These are phyloP conservation scores for Wickerhamiella siamensis DNA, from an alignment of 805 yeast species.

Conservation along the genomic window DNA sequence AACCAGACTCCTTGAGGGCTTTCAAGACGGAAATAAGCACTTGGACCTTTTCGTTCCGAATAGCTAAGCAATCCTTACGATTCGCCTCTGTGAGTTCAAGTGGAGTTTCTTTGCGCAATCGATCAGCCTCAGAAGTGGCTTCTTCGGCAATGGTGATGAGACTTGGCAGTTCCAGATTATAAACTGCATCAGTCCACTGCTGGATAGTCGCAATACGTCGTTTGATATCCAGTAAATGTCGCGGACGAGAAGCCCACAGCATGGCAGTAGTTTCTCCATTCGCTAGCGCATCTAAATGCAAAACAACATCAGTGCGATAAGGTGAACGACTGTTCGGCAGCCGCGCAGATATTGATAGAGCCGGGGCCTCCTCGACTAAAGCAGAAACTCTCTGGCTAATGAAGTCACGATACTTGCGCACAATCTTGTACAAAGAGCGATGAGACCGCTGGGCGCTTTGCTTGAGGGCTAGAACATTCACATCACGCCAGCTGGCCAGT, in stretches of 20 bases:
- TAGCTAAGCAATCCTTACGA: conserved; percentile 52
- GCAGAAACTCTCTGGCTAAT: conserved; percentile 37
- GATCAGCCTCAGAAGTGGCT: conserved; percentile 41
- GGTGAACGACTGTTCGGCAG: neutral
- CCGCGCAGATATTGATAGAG: conserved; percentile 24
- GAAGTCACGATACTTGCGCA: conserved; percentile 62
- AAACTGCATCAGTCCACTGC: conserved; percentile 29
- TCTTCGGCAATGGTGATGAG: conserved; percentile 42
- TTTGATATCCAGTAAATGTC: conserved; percentile 37
- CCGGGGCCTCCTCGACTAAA: conserved; percentile 38
- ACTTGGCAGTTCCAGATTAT: conserved; percentile 30
- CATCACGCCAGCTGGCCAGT: conserved; percentile 95
- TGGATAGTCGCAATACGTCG: conserved; percentile 44
- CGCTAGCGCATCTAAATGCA: conserved; percentile 1
- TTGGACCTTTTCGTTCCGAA: conserved; percentile 70
- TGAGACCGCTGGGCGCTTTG: conserved; percentile 91
- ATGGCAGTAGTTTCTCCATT: conserved; percentile 1
- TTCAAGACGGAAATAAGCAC: conserved; percentile 62
- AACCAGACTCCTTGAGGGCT: conserved; percentile 63
- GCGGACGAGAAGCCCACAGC: conserved; percentile 44
- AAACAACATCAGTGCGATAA: neutral
- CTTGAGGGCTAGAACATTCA: conserved; percentile 80
- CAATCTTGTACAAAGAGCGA: conserved; percentile 62
- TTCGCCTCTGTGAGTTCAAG: conserved; percentile 49
- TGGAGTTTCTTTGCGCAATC: conserved; percentile 69